Evolutionary conservation across 78 protist species (phyloP), one percentile per base, ranked within the genome.

Genomic region (Dictyostelium brefeldianum): DNA sequence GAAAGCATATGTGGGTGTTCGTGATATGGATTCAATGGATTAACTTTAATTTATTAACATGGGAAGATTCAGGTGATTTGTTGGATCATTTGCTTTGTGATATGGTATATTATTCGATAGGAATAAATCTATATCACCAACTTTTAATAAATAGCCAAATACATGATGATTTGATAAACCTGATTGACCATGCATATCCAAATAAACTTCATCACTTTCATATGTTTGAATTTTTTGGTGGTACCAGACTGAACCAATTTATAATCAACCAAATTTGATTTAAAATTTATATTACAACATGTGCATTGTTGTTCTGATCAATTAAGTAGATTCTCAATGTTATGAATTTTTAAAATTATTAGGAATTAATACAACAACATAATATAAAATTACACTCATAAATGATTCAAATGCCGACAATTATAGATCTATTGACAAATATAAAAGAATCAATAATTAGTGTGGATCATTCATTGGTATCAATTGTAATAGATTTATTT

Each of bases 171-270:
- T 62, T 3, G 15, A 12, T 11, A 56, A 27, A 51, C 77, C 93
- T 3, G 84, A 57, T 43, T 87, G 93, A 14, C 93, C 93, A 51
- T 87, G 93, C 41, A 87, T 87, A 62, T 87, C 93, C 65, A 87
- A 48, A 0, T 41, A 3, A 2, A 71, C 91, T 29, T 62, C 56
- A 12, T 56, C 57, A 36, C 27, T 36, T 7, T n/a, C 27, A 9
- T 54, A 22, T 4, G 29, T n/a, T n/a, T n/a, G n/a, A n/a, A n/a
- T n/a, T n/a, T n/a, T n/a, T n/a, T n/a, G n/a, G n/a, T n/a, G n/a
- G n/a, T n/a, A n/a, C n/a, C n/a, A n/a, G n/a, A n/a, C n/a, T n/a
- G n/a, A n/a, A n/a, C n/a, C n/a, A n/a, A 0, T 12, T 59, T 29
- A 15, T 57, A 77, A 22, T 77, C 27, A 5, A 48, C 69, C 4